Evolutionary conservation across 768 basidiomycete species (phyloP), one percentile per base, ranked within the genome.

Genomic region (Rhodotorula kratochvilovae): DNA sequence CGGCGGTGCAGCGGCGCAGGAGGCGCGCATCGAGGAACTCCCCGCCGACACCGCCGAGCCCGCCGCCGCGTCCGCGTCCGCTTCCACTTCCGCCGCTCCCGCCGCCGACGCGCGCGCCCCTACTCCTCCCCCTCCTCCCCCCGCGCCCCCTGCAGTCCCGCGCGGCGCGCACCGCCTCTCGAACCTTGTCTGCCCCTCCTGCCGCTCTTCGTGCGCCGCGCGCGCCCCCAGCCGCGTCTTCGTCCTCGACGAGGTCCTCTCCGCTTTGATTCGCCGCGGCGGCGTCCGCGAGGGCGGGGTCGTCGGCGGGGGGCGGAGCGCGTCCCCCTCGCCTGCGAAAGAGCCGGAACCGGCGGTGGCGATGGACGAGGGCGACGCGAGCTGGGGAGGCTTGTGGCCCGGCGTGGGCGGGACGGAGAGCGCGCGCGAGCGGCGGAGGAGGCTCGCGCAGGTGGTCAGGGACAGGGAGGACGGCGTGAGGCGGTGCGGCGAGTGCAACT

Each of bases 161-260:
- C 48, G 10, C 13, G 73, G 69, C 36, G 27, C n/a, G 5, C 73
- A 74, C 60, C 73, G 73, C 42, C 2, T 5, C 27, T 36, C 62
- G 45, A 74, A 74, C 67, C 69, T 74, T 60, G 63, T 74, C 59
- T 74, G 73, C 60, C 73, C 73, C 3, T 63, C 65, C 27, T 74
- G 73, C 60, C 73, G 73, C 59, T 33, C 66, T 7, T 5, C 63
- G 27, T 65, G 70, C 42, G 29, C 54, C 25, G 35, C 39, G 19
- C 51, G 29, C 39, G 45, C 73, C 0, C 73, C 73, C 4, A 35
- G 29, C 45, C 59, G 69, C 31, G 57, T 74, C 43, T 74, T 74
- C n/a, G 59, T 51, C 59, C 69, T 74, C 31, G 60, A 64, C 27
- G 69, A 74, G 29, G 35, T 71, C 12, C 33, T 74, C 50, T 21